A percentile compares a stretch with the other conserved stretches of the same genome.
These are phyloP conservation scores for Tolypocladium guangdongense DNA, from an alignment of 2,329 filamentous ascomycete species.

Conservation along the genomic window DNA sequence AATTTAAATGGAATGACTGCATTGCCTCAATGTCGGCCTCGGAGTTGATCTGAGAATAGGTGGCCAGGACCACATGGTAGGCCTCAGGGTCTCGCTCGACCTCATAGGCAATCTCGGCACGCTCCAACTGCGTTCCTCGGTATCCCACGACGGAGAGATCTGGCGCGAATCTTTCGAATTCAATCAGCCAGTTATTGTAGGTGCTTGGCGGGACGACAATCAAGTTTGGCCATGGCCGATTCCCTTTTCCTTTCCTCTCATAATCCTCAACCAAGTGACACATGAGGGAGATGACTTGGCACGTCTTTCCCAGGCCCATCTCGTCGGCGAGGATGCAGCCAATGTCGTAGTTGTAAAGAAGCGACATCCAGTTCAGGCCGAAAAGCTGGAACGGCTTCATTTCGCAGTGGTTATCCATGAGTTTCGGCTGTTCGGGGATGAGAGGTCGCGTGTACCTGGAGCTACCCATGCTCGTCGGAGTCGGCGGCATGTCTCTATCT, in stretches of 20 bases:
- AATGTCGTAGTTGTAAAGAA: slow-evolving; percentile 68
- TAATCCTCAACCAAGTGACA: slow-evolving; percentile 67
- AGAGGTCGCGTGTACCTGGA: slow-evolving; percentile 29
- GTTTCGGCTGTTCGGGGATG: slow-evolving; percentile 53
- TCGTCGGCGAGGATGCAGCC: slow-evolving; percentile 93
- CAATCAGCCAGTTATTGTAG: slow-evolving; percentile 88
- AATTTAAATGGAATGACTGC: slow-evolving; percentile 35
- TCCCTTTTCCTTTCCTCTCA: slow-evolving; percentile 14
- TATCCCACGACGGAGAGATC: slow-evolving; percentile 62
- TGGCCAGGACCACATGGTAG: slow-evolving; percentile 52
- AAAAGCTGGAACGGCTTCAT: slow-evolving; percentile 94
- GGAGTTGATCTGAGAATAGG: slow-evolving; percentile 47
- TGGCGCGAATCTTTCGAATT: slow-evolving; percentile 82
- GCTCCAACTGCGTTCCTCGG: slow-evolving; percentile 53
- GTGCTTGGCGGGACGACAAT: slow-evolving; percentile 90
- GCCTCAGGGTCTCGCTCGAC: slow-evolving; percentile 52
- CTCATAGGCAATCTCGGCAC: slow-evolving; percentile 55
- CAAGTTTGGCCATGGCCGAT: slow-evolving; percentile 57
- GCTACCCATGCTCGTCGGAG: slow-evolving; percentile 27
- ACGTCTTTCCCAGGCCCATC: slow-evolving; percentile 95
- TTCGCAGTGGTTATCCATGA: slow-evolving; percentile 64
- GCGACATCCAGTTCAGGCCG: slow-evolving; percentile 85
- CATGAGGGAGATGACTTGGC: slow-evolving; percentile 87
- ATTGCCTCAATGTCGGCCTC: slow-evolving; percentile 40
- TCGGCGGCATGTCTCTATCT: slow-evolving; percentile 27